Conservation (phyloP, 2,329 filamentous ascomycete genomes). For the Penicillium sp. region DNA sequence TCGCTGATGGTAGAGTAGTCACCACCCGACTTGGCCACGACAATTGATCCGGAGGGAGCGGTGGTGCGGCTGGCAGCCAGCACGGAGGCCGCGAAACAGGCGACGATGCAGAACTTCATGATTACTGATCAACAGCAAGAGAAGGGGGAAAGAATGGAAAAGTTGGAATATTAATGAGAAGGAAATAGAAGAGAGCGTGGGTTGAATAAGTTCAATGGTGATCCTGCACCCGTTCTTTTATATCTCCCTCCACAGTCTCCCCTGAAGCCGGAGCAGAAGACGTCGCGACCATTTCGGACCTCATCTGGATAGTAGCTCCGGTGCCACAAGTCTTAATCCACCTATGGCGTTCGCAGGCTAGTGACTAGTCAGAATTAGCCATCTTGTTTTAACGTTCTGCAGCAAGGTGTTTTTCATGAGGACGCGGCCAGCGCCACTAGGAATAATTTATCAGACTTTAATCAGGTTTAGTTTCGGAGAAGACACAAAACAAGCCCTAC, state of each 20-base stretch:
- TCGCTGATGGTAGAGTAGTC: constrained; percentile 29
- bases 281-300: not conserved
- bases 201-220: not conserved
- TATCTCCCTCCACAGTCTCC: not conserved
- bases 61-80: constrained; percentile 25
- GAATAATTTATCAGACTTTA: not conserved
- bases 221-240: not conserved
- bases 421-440: not conserved
- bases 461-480: not conserved
- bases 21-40: constrained; percentile 26
- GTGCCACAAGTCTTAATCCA: constrained; percentile 2
- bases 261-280: not conserved
- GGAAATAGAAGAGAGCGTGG: not conserved
- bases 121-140: not conserved
- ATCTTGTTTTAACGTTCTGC: not conserved
- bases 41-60: constrained; percentile 24
- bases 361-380: not conserved
- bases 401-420: not conserved
- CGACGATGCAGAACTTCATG: constrained; percentile 11
- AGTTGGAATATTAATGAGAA: not conserved
- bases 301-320: constrained; percentile 3
- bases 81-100: constrained; percentile 16
- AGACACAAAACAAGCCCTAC: not conserved
- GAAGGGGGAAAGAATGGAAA: not conserved
- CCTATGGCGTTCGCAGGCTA: not conserved